phyloP scores from a whole-genome alignment of 2,329 filamentous ascomycete genomes.

The Chrysosporium queenslandicum region DNA sequence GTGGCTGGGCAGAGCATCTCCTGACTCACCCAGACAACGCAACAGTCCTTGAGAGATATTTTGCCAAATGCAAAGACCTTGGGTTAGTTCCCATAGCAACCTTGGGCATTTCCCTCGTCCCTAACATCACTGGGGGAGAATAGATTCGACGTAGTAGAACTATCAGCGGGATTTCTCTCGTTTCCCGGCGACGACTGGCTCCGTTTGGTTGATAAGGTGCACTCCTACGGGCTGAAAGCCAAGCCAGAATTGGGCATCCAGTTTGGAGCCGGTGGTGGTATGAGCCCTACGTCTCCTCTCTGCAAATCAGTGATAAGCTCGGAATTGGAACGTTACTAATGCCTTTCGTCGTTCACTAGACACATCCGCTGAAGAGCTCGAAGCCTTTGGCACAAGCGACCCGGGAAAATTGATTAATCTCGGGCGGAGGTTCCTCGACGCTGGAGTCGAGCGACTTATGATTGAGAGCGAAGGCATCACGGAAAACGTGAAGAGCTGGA shows the following conservation, averaged over 20 bases:
- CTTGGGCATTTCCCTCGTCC: conserved; percentile 4
- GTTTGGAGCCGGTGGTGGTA: conserved; percentile 44
- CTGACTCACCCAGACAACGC: conserved; percentile 40
- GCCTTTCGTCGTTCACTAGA: conserved; percentile 23
- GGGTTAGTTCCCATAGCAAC: conserved; percentile 26
- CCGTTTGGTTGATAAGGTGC: conserved; percentile 41
- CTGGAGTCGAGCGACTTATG: conserved; percentile 48
- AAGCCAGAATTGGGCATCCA: conserved; percentile 50
- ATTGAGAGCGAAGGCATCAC: conserved; percentile 52
- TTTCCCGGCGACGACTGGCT: conserved; percentile 47
- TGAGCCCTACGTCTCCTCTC: background rate
- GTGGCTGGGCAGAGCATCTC: conserved; percentile 47
- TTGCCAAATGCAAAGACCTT: conserved; percentile 44
- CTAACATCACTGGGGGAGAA: background rate
- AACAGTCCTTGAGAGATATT: conserved; percentile 43
- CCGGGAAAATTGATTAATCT: conserved; percentile 42
- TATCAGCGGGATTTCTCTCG: conserved; percentile 46
- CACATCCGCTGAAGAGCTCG: conserved; percentile 39
- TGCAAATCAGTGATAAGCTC: background rate
- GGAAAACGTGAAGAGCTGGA: conserved; percentile 46
- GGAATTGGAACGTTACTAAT: background rate
- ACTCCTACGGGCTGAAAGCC: conserved; percentile 41
- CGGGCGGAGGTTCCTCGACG: conserved; percentile 42
- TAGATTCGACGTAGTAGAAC: conserved; percentile 46
- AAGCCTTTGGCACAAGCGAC: conserved; percentile 42